Evolutionary conservation across 1,284 basidiomycete species (phyloP).

Genomic region (Ceratobasidium sp.): DNA sequence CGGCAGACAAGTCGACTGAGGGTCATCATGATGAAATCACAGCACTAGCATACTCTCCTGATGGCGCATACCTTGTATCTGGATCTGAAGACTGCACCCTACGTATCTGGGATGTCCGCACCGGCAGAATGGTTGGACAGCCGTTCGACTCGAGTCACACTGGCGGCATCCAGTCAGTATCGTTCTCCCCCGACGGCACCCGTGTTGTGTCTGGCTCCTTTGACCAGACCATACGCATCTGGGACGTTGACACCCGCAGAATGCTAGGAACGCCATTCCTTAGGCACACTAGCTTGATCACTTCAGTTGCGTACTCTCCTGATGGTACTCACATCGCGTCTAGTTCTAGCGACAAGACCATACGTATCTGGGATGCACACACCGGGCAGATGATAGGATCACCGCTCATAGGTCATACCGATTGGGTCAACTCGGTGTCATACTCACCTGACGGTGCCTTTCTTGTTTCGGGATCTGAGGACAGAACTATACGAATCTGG

Average conservation of each 20-base stretch:
- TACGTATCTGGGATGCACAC: neutral
- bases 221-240: no score
- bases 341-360: neutral
- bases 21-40: no score
- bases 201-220: neutral
- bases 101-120: no score
- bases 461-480: slow-evolving; percentile 36
- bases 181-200: neutral
- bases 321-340: neutral
- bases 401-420: slow-evolving; percentile 17
- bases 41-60: no score
- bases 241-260: no score
- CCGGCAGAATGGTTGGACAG: no score
- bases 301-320: neutral
- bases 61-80: neutral
- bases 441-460: slow-evolving; percentile 17
- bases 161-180: neutral
- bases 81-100: no score
- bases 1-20: no score
- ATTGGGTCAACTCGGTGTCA: slow-evolving; percentile 18
- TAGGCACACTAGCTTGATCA: neutral
- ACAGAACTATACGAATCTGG: slow-evolving; percentile 40
- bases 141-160: no score
- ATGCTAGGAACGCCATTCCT: neutral
- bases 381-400: neutral